Evolutionary conservation across 768 basidiomycete species (phyloP), one percentile per base, ranked within the genome.

Genomic region (Collybiopsis confluens): DNA sequence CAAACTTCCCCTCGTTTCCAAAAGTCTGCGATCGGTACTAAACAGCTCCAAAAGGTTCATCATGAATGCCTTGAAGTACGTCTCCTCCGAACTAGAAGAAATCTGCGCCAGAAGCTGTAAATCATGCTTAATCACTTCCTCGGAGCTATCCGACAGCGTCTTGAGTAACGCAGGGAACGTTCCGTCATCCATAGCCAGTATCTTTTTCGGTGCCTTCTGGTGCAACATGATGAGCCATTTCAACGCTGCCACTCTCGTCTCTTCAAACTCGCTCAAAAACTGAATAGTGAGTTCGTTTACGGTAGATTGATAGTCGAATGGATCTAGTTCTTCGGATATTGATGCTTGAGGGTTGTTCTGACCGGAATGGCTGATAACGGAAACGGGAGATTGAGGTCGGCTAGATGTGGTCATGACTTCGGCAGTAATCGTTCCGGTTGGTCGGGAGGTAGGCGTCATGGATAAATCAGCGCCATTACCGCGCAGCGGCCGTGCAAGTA

Each of bases 191-290:
- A 96, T 89, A 0, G 92, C 89, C 41, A 98, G 73, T 57, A 97
- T 96, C 95, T 98, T 35, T 71, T 88, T 91, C 0, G 97, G 97
- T 11, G 94, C 93, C 64, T 98, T 98, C 66, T 95, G 90, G 70
- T 99, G 97, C 48, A 99, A 72, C 97, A 99, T 99, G 54, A 97
- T 86, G 36, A 99, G 74, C 97, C 97, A 99, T 70, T 96, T 95
- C 61, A 99, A 68, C 2, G 96, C 94, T 24, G 94, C 93, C 4
- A 98, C 92, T 45, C 95, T 76, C 0, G 97, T 98, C 64, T 98
- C 94, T 65, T 97, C 96, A 60, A 91, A 93, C 69, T 99, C 96
- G 68, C 90, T 94, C 69, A 98, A 65, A 66, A 99, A 95, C 60
- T 97, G 94, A 46, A 97, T 75, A 3, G 93, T 97, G 58, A 99